Base-by-base conservation (phyloP, 1,139 yeast species). In the Suhomyces ambrosiae region DNA sequence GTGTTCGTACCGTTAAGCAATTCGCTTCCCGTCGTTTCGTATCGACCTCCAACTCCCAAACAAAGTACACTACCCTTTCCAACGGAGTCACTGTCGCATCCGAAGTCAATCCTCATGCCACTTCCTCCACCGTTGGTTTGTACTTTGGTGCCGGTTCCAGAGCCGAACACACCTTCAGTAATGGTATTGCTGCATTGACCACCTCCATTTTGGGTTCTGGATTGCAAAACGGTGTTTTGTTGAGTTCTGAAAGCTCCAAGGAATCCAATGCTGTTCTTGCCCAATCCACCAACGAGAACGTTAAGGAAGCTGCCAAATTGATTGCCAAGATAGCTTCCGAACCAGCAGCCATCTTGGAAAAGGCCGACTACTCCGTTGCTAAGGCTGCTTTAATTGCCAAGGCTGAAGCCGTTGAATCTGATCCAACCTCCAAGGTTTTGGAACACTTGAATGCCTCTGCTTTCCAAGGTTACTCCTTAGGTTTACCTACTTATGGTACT, bases 391-490 rank as follows among this genome's bases (percentile, higher is more conserved):
- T 67, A 47, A 53, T 62, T 37, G 62, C 65, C 18, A 51, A 62
- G 44, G 71, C 77, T 37, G 67, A 61, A 27, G 65, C 63, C 26
- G 57, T 75, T 41, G 84, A 78, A 63, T 47, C 61, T 31, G 57
- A 56, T 49, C 80, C 80, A 43, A 55, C 67, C 36, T 50, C 65
- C 44, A 74, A 65, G 71, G 84, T 82, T 35, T 58, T 80, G 52
- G 86, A 82, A 65, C 94, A 86, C 65, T 75, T 85, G 69, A 79
- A 80, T 55, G 77, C 89, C 45, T 76, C 89, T 44, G 94, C 94
- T 39, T 86, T 77, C 84, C 95, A 85, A 68, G 87, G 88, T 56
- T 81, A 86, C 55, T 81, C 92, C 16, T 72, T 85, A 52, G 84
- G 83, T 38, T 71, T 85, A 61, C 94, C 95, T 63, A 72, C 76